Evolutionary conservation across 2,329 filamentous ascomycete genomes (phyloP).

Genomic region (Colletotrichum sp.): DNA sequence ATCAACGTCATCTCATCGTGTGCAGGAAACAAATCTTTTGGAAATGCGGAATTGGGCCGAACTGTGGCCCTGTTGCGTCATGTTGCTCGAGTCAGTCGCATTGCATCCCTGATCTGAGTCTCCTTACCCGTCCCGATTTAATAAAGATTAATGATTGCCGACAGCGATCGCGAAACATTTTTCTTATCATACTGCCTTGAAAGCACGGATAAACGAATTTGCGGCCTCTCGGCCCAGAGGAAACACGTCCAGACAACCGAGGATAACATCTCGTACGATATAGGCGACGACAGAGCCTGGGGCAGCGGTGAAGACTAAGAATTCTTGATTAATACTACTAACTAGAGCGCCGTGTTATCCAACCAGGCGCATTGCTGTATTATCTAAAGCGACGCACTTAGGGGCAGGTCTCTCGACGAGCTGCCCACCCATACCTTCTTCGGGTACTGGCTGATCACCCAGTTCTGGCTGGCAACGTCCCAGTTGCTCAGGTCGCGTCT

Average conservation of each 20-base stretch:
- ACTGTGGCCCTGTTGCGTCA: slow-evolving; percentile 15
- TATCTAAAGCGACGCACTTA: slow-evolving; percentile 36
- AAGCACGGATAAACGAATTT: background rate
- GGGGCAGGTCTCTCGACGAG: slow-evolving; percentile 59
- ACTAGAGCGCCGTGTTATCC: background rate
- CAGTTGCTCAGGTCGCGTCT: slow-evolving; percentile 88
- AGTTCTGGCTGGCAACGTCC: slow-evolving; percentile 82
- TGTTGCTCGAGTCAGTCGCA: slow-evolving; percentile 3
- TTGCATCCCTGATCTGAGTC: background rate
- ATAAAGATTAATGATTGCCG: background rate
- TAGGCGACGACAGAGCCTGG: background rate
- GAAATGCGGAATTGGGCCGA: background rate
- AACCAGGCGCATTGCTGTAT: background rate
- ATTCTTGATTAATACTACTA: background rate
- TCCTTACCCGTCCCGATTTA: background rate
- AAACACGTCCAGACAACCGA: background rate
- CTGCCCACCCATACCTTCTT: slow-evolving; percentile 62
- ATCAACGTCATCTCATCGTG: background rate
- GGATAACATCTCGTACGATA: background rate
- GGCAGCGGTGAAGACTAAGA: background rate
- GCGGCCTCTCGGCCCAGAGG: background rate
- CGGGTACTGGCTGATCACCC: slow-evolving; percentile 64
- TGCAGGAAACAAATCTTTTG: background rate
- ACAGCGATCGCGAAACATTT: background rate
- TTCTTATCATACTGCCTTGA: background rate